These are phyloP conservation scores for Blastobotrys elegans DNA, from an alignment of 1,139 yeast genomes.

Conservation along the genomic window DNA sequence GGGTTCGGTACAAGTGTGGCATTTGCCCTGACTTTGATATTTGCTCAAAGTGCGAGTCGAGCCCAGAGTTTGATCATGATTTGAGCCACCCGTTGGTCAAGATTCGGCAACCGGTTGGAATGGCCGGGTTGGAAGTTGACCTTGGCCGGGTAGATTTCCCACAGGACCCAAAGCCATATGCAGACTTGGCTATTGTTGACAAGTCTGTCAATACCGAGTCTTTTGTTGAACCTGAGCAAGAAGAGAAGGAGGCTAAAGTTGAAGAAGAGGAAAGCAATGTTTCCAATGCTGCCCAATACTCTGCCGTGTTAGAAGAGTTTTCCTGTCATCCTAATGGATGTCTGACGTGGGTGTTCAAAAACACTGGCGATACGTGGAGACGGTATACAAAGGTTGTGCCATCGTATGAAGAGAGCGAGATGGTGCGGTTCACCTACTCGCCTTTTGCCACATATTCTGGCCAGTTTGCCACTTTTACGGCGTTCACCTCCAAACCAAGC, in stretches of 20 bases:
- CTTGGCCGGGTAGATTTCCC: neutral
- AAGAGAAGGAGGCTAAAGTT: neutral
- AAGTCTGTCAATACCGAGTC: neutral
- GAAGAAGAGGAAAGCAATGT: conserved; percentile 4
- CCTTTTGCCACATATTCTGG: conserved; percentile 14
- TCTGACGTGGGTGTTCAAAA: conserved; percentile 15
- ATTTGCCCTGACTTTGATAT: conserved; percentile 49
- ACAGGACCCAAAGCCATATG: neutral
- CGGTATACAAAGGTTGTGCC: conserved; percentile 17
- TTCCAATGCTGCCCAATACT: neutral
- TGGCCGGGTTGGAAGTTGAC: conserved; percentile 3
- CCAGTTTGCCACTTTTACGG: conserved; percentile 13
- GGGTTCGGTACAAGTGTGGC: conserved; percentile 47
- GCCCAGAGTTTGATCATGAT: conserved; percentile 24
- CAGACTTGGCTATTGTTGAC: neutral
- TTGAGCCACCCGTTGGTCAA: conserved; percentile 26
- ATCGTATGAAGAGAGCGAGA: conserved; percentile 7
- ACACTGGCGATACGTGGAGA: conserved; percentile 22
- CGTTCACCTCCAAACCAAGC: conserved; percentile 12
- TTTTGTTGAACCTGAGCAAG: neutral
- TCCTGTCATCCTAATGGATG: conserved; percentile 14
- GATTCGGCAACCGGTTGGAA: conserved; percentile 12
- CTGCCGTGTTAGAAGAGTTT: conserved; percentile 12
- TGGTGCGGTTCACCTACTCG: conserved; percentile 7
- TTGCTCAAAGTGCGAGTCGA: conserved; percentile 44